Evolutionary conservation across 2,329 filamentous ascomycete species (phyloP).

Genomic region (Tolypocladium cylindrosporum): DNA sequence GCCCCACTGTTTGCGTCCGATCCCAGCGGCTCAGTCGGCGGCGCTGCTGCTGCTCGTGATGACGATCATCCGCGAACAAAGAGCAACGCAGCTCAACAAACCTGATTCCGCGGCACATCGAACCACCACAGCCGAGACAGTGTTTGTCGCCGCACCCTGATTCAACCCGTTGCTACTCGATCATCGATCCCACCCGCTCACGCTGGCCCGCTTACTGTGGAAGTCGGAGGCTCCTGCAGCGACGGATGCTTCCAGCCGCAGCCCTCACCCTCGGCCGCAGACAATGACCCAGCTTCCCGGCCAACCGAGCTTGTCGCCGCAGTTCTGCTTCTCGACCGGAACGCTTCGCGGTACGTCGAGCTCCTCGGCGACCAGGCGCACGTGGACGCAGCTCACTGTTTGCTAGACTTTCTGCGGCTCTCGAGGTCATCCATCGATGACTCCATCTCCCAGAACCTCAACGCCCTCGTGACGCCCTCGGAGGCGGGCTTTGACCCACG

Average conservation of each 20-base stretch:
- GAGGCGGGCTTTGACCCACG: conserved; percentile 65
- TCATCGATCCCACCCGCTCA: conserved; percentile 14
- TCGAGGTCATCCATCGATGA: conserved; percentile 84
- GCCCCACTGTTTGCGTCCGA: background rate
- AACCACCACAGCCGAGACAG: background rate
- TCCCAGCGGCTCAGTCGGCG: background rate
- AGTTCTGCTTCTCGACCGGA: conserved; percentile 68
- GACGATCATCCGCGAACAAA: background rate
- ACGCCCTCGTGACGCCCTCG: conserved; percentile 73
- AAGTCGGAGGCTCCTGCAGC: conserved; percentile 26
- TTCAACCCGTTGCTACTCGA: background rate
- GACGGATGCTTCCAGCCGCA: conserved; percentile 23
- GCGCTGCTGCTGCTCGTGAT: background rate
- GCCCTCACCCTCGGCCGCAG: conserved; percentile 17
- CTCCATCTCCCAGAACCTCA: conserved; percentile 85
- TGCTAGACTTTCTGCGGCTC: conserved; percentile 75
- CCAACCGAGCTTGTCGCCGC: conserved; percentile 51
- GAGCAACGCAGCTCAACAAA: background rate
- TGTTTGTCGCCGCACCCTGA: background rate
- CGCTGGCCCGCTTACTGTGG: conserved; percentile 41
- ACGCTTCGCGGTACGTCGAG: conserved; percentile 51
- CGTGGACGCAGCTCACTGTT: background rate
- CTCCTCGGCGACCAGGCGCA: background rate
- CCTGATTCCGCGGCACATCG: background rate
- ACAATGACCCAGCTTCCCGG: conserved; percentile 37